phyloP scores from a whole-genome alignment of 805 yeast genomes.

The Candida verbasci region DNA sequence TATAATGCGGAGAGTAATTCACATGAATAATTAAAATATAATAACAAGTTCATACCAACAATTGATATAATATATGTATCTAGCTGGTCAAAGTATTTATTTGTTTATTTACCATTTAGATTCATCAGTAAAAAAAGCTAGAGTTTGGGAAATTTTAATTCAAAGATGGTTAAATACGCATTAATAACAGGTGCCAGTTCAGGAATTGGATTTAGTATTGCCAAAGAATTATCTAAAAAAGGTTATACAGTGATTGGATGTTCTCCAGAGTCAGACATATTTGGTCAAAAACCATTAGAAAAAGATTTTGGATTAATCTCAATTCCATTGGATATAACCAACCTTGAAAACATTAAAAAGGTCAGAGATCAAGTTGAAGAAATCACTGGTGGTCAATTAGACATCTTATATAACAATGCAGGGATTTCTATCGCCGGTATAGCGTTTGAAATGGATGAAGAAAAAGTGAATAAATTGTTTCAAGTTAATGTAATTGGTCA shows the following conservation, averaged over 20 bases:
- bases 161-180: slow-evolving; percentile 11
- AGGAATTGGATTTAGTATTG: slow-evolving; percentile 52
- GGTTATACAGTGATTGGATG: slow-evolving; percentile 36
- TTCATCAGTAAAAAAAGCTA: no score
- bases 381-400: slow-evolving; percentile 24
- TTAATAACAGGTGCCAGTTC: slow-evolving; percentile 54
- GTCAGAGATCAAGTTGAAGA: slow-evolving; percentile 19
- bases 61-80: no score
- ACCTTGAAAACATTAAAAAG: slow-evolving; percentile 19
- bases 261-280: slow-evolving; percentile 17
- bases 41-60: no score
- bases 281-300: slow-evolving; percentile 20
- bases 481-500: slow-evolving; percentile 38
- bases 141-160: no score
- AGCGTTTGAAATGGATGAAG: slow-evolving; percentile 24
- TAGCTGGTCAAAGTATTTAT: no score
- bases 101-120: no score
- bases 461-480: slow-evolving; percentile 15
- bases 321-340: slow-evolving; percentile 34
- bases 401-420: slow-evolving; percentile 38
- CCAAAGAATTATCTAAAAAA: slow-evolving; percentile 36
- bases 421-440: slow-evolving; percentile 28
- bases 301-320: slow-evolving; percentile 25
- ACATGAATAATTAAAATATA: no score
- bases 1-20: no score